Conservation (phyloP, 2,329 filamentous ascomycete genomes). For the Tolypocladium inflatum region DNA sequence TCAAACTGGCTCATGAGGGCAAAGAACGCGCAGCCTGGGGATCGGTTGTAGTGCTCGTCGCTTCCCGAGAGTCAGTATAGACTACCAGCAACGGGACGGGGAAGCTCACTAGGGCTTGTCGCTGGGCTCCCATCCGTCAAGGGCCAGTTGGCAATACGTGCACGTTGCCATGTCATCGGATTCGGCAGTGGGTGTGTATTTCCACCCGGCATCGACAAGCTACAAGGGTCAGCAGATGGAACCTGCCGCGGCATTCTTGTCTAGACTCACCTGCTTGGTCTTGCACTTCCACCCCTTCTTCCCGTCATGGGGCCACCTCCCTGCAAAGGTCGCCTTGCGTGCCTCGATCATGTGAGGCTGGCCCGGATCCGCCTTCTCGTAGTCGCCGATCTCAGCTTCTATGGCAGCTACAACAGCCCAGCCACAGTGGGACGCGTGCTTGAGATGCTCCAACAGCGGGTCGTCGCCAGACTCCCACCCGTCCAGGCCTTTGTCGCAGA, state of each 20-base stretch:
- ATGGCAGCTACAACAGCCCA: constrained; percentile 70
- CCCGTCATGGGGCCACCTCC: constrained; percentile 78
- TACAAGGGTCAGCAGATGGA: constrained; percentile 23
- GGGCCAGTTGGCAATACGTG: constrained; percentile 76
- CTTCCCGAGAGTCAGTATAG: constrained; percentile 32
- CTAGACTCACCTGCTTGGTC: constrained; percentile 62
- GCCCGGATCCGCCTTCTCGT: constrained; percentile 63
- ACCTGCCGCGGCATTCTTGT: background rate
- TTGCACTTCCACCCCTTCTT: constrained; percentile 89
- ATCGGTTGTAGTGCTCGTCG: constrained; percentile 76
- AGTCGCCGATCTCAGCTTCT: constrained; percentile 51
- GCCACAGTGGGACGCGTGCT: constrained; percentile 71
- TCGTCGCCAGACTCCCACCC: constrained; percentile 88
- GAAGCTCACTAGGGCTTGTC: constrained; percentile 72
- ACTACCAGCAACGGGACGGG: background rate
- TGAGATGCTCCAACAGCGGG: constrained; percentile 75
- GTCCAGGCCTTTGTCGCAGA: constrained; percentile 75
- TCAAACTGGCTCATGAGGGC: constrained; percentile 49
- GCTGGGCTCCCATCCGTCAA: constrained; percentile 90
- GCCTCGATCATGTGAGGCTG: constrained; percentile 64
- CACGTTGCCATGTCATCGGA: constrained; percentile 87
- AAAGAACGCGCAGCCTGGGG: constrained; percentile 77
- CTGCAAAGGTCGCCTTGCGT: constrained; percentile 73
- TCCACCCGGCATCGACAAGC: constrained; percentile 90
- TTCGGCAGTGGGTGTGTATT: constrained; percentile 75